A percentile compares a stretch with the other conserved stretches of the same genome.
Conservation (phyloP, 1,139 yeast species). For the Eremothecium sinecaudum region DNA sequence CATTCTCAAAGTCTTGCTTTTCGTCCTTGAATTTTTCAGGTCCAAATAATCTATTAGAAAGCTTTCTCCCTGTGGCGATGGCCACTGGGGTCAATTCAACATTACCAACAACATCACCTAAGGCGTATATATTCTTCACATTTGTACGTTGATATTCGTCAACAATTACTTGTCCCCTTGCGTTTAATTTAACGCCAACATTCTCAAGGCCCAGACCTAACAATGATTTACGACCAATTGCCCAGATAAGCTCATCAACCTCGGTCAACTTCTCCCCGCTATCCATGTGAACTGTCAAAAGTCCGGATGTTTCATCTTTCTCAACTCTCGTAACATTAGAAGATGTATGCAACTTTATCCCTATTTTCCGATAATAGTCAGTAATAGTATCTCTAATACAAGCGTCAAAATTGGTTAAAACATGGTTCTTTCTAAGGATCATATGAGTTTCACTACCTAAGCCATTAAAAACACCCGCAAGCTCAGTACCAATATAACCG, state of each 20-base stretch:
- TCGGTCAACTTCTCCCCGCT: conserved; percentile 44
- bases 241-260: conserved; percentile 85
- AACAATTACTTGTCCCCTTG: conserved; percentile 50
- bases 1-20: conserved; percentile 73
- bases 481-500: conserved; percentile 93
- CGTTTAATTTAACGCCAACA: conserved; percentile 59
- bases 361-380: conserved; percentile 67
- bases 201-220: conserved; percentile 66
- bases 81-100: conserved; percentile 97
- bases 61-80: conserved; percentile 93
- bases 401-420: conserved; percentile 78
- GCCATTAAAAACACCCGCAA: conserved; percentile 87
- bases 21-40: conserved; percentile 53
- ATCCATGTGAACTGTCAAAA: conserved; percentile 51
- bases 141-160: conserved; percentile 85
- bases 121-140: conserved; percentile 62
- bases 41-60: conserved; percentile 86
- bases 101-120: conserved; percentile 90
- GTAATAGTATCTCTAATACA: conserved; percentile 72
- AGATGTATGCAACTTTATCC: conserved; percentile 67
- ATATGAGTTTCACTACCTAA: conserved; percentile 82
- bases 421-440: conserved; percentile 83
- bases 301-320: conserved; percentile 45
- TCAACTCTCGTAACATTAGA: conserved; percentile 53
- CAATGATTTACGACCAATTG: conserved; percentile 79